Evolutionary conservation across 345 rosid genomes (phyloP).

Genomic region (Corchorus olitorius): DNA sequence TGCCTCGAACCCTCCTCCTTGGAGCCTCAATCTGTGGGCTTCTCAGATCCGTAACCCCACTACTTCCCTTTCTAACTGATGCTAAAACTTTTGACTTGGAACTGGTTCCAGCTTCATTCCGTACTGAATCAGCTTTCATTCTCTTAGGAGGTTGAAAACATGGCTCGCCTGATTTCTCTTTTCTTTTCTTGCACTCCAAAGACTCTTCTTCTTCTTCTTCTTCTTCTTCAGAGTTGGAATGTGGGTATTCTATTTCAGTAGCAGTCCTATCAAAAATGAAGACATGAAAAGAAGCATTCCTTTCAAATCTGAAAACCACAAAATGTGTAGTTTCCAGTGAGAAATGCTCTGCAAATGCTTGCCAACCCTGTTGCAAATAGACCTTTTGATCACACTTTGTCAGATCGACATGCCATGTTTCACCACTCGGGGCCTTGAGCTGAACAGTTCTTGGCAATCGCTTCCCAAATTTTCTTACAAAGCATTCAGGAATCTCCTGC

Average conservation of each 20-base stretch:
- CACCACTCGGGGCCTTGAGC: conserved; percentile 32
- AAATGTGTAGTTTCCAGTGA: conserved; percentile 22
- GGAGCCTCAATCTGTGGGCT: too few species aligned
- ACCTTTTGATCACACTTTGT: conserved; percentile 4
- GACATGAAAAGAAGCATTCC: conserved; percentile 22
- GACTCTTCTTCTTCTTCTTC: not conserved
- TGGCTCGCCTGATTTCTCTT: not conserved
- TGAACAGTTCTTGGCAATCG: not conserved
- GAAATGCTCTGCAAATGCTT: conserved; percentile 30
- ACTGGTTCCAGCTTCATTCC: too few species aligned
- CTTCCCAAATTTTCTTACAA: conserved; percentile 25
- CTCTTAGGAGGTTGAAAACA: not conserved
- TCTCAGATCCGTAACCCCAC: too few species aligned
- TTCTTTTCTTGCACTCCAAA: not conserved
- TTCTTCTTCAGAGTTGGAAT: not conserved
- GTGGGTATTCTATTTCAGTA: conserved; percentile 32
- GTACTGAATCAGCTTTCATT: not conserved
- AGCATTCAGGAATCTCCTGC: conserved; percentile 36
- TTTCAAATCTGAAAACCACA: conserved; percentile 32
- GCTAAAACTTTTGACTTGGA: not conserved
- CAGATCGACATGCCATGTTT: conserved; percentile 33
- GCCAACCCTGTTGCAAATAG: conserved; percentile 37
- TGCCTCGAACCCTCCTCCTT: too few species aligned
- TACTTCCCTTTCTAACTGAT: too few species aligned
- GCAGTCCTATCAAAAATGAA: conserved; percentile 24